Evolutionary conservation across 331 rosid species (phyloP).

Genomic region (Quercus lobata): DNA sequence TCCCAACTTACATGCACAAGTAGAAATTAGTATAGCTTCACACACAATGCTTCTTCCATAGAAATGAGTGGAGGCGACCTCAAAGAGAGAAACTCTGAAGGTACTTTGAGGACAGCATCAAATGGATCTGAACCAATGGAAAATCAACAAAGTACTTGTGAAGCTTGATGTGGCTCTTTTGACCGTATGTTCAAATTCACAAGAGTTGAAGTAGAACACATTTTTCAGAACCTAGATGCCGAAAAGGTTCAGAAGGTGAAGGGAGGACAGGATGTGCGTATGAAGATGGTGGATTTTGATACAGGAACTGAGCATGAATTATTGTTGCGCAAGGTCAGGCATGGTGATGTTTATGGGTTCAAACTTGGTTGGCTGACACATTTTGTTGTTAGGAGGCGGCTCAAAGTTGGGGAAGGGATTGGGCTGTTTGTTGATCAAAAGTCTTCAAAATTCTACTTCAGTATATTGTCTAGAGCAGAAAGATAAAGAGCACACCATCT

Average conservation of each 20-base stretch:
- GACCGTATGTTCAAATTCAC: slow-evolving; percentile 25
- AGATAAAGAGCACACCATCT: too few relatives aligned
- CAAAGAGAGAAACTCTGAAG: background rate
- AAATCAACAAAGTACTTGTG: slow-evolving; percentile 13
- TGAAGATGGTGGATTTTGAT: slow-evolving; percentile 27
- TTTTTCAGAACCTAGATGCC: background rate
- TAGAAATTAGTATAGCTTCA: background rate
- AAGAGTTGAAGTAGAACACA: slow-evolving; percentile 10
- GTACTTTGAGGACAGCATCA: background rate
- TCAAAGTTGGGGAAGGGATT: slow-evolving; percentile 20
- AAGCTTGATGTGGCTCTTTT: slow-evolving; percentile 22
- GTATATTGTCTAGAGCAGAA: slow-evolving; percentile 13
- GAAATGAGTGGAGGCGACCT: too few relatives aligned
- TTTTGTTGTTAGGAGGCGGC: slow-evolving; percentile 20
- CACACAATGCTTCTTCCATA: background rate
- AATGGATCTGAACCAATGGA: slow-evolving; percentile 1
- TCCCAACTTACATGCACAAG: background rate
- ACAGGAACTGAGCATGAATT: slow-evolving; percentile 9
- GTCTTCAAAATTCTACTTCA: slow-evolving; percentile 15
- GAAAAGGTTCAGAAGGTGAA: background rate
- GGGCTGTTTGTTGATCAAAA: slow-evolving; percentile 15
- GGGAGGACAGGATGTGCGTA: slow-evolving; percentile 11
- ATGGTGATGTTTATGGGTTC: slow-evolving; percentile 13
- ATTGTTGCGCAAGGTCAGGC: slow-evolving; percentile 19
- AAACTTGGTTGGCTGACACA: slow-evolving; percentile 24